These are phyloP conservation scores for Trichophyton verrucosum DNA, from an alignment of 2,329 filamentous ascomycete genomes.

Conservation along the genomic window DNA sequence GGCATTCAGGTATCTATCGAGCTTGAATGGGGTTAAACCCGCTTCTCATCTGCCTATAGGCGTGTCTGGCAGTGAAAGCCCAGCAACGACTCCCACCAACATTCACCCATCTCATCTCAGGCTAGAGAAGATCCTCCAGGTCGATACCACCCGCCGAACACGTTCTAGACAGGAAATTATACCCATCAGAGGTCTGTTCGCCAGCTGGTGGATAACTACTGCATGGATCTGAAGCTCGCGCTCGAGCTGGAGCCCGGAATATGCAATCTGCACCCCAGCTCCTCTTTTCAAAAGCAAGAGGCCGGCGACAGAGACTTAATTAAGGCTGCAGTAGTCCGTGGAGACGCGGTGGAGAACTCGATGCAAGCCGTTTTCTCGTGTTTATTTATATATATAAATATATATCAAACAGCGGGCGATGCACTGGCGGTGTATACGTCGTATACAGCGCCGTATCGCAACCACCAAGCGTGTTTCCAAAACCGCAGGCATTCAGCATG, in stretches of 20 bases:
- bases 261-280: not conserved
- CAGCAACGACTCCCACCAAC: not conserved
- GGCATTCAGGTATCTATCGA: not conserved
- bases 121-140: not conserved
- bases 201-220: not conserved
- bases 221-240: not conserved
- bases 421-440: not conserved
- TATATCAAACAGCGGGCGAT: not conserved
- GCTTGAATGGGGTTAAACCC: not conserved
- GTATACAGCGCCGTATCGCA: not conserved
- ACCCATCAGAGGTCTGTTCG: not conserved
- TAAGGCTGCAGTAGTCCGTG: slow-evolving; percentile 1
- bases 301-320: not conserved
- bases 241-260: not conserved
- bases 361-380: slow-evolving; percentile 3
- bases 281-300: not conserved
- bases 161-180: not conserved
- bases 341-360: not conserved
- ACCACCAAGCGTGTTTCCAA: not conserved
- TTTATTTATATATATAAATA: not conserved
- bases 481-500: not conserved
- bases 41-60: not conserved
- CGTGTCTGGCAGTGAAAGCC: not conserved
- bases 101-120: not conserved
- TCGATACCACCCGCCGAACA: not conserved